phyloP scores from a whole-genome alignment of 2,329 filamentous ascomycete genomes.

The Neonectria magnoliae region DNA sequence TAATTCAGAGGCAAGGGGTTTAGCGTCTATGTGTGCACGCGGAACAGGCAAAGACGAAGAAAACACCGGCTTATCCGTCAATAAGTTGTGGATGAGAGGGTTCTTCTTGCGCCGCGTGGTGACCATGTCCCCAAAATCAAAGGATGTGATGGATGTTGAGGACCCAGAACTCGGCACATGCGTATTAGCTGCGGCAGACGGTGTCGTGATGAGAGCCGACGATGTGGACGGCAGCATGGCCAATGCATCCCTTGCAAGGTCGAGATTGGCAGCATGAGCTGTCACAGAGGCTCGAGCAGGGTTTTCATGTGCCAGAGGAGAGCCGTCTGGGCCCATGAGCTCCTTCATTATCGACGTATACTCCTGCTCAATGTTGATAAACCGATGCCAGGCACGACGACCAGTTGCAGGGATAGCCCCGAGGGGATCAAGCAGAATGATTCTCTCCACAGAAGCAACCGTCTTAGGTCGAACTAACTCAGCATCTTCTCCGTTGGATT shows the following conservation, averaged over 20 bases:
- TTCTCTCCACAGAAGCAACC: slow-evolving; percentile 76
- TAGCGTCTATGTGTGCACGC: slow-evolving; percentile 59
- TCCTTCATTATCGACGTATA: slow-evolving; percentile 75
- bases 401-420: slow-evolving; percentile 81
- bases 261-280: slow-evolving; percentile 75
- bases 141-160: slow-evolving; percentile 53
- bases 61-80: slow-evolving; percentile 93
- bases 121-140: slow-evolving; percentile 59
- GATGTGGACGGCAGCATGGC: slow-evolving; percentile 83
- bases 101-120: slow-evolving; percentile 72
- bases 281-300: slow-evolving; percentile 43
- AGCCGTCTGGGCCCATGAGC: slow-evolving; percentile 54
- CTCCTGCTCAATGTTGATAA: slow-evolving; percentile 94
- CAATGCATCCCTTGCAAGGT: slow-evolving; percentile 75
- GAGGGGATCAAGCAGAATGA: slow-evolving; percentile 88
- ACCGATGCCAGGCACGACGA: slow-evolving; percentile 57
- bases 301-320: slow-evolving; percentile 46
- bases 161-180: slow-evolving; percentile 50
- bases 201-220: slow-evolving; percentile 89
- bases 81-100: slow-evolving; percentile 91
- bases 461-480: slow-evolving; percentile 55
- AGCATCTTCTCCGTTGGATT: slow-evolving; percentile 27
- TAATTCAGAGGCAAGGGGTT: slow-evolving; percentile 22
- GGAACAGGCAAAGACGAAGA: slow-evolving; percentile 88
- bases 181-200: slow-evolving; percentile 75